Evolutionary conservation across 73 alveolate genomes (phyloP).

Genomic region (Paramecium sexaurelia): DNA sequence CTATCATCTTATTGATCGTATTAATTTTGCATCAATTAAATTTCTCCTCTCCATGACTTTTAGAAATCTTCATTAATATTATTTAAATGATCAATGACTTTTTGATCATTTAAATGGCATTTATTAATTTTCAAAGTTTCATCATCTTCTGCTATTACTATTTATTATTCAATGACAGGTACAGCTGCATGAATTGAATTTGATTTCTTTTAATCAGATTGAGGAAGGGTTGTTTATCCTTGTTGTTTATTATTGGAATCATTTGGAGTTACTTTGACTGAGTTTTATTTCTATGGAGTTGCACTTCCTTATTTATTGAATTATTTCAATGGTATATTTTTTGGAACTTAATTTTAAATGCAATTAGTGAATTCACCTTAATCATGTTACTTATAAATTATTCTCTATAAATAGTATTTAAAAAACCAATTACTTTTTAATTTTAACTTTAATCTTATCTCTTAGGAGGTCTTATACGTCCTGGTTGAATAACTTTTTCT

Average conservation of each 20-base stretch:
- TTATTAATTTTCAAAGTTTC: neutral
- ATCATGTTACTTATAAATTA: neutral
- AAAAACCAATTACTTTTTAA: neutral
- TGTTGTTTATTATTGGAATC: neutral
- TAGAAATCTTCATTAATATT: neutral
- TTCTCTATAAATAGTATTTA: neutral
- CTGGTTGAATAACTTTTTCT: conserved; percentile 15
- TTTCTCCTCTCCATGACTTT: neutral
- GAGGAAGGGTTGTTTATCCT: neutral
- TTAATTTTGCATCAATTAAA: neutral
- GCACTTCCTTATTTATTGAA: neutral
- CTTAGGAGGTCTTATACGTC: conserved; percentile 38
- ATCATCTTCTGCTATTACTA: neutral
- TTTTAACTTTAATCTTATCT: conserved; percentile 25
- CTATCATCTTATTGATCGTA: conserved; percentile 26
- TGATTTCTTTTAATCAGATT: neutral
- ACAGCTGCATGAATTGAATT: neutral
- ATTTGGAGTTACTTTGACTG: neutral
- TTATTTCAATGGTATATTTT: neutral
- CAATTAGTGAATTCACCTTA: neutral
- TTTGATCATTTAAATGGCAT: neutral
- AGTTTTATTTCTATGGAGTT: neutral
- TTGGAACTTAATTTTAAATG: neutral
- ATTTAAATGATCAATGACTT: neutral
- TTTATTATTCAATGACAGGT: neutral